Evolutionary conservation across 345 rosid species (phyloP), one percentile per base, ranked within the genome.

Genomic region (Turritis glabra): DNA sequence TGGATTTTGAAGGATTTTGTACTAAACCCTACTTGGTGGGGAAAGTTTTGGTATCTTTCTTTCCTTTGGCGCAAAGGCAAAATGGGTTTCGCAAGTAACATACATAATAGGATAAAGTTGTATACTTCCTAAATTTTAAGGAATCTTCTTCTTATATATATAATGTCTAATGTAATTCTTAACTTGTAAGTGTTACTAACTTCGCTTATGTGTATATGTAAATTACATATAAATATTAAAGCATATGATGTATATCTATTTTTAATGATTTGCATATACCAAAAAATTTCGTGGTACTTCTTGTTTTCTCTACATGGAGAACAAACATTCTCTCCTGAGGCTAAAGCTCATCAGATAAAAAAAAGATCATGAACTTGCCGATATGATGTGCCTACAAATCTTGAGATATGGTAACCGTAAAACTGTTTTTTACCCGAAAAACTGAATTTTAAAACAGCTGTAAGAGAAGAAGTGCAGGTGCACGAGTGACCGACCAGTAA

Each of bases 31-130:
- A 53, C 52, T 23, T 65, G 82, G 82, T 48, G 70, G 89, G 75
- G 79, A 76, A 86, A 84, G 89, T 81, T 32, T 87, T 81, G 89
- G 99, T 77, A 90, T 89, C 96, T 77, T 90, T 82, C 84, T 80
- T 87, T 86, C 23, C 89, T 82, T 73, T 29, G 66, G 76, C 33
- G 54, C 73, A 85, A 85, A 86, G 91, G 58, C 69, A 60, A 55
- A 50, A 6, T 30, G 38, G 58, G 77, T 15, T 58, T 41, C n/a
- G 64, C 61, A 72, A 48, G 66, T 37, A 57, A 71, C 72, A 65
- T 71, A 53, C 52, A 30, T 64, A 63, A 61, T 33, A 64, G 12
- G 1, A 48, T 30, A 71, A 63, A 40, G 62, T 41, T 64, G 41
- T 48, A 11, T 47, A 25, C 50, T 55, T 64, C 8, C 41, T 56